Evolutionary conservation across 2,329 filamentous ascomycete species (phyloP).

Genomic region (Teratosphaeriaceae sp.): DNA sequence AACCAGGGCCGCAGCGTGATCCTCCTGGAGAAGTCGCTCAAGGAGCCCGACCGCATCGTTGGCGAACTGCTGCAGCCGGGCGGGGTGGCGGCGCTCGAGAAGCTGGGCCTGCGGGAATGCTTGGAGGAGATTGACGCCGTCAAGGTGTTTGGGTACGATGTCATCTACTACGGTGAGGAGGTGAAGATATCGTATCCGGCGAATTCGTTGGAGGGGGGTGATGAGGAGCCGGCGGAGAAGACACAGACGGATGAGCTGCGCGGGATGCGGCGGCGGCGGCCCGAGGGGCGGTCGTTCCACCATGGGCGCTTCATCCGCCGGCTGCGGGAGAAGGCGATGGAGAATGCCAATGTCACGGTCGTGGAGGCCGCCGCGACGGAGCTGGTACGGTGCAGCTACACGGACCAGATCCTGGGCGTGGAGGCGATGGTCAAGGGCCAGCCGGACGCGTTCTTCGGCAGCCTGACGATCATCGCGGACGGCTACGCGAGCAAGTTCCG

Average conservation of each 20-base stretch:
- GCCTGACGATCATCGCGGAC: slow-evolving; percentile 83
- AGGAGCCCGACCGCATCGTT: slow-evolving; percentile 91
- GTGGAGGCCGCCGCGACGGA: slow-evolving; percentile 82
- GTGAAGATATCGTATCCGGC: slow-evolving; percentile 75
- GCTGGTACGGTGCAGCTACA: slow-evolving; percentile 63
- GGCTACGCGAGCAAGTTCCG: slow-evolving; percentile 91
- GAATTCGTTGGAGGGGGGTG: slow-evolving; percentile 37
- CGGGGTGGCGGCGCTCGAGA: slow-evolving; percentile 71
- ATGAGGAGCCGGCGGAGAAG: slow-evolving; percentile 26
- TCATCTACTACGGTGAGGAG: slow-evolving; percentile 69
- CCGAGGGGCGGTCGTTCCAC: slow-evolving; percentile 79
- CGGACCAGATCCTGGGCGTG: slow-evolving; percentile 73
- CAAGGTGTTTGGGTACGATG: slow-evolving; percentile 76
- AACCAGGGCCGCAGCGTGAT: slow-evolving; percentile 88
- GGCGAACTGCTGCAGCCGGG: slow-evolving; percentile 93
- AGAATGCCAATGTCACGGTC: slow-evolving; percentile 76
- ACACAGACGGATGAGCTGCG: slow-evolving; percentile 24
- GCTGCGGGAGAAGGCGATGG: slow-evolving; percentile 66
- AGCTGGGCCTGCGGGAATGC: slow-evolving; percentile 73
- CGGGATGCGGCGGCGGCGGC: slow-evolving; percentile 39
- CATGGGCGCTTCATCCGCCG: slow-evolving; percentile 88
- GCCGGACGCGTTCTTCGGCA: slow-evolving; percentile 73
- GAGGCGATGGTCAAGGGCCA: slow-evolving; percentile 60
- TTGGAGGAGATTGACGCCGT: slow-evolving; percentile 85
- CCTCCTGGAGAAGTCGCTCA: slow-evolving; percentile 79